Base-by-base conservation (phyloP, 2,329 filamentous ascomycete genomes). In the Diaporthe aspalathi region DNA sequence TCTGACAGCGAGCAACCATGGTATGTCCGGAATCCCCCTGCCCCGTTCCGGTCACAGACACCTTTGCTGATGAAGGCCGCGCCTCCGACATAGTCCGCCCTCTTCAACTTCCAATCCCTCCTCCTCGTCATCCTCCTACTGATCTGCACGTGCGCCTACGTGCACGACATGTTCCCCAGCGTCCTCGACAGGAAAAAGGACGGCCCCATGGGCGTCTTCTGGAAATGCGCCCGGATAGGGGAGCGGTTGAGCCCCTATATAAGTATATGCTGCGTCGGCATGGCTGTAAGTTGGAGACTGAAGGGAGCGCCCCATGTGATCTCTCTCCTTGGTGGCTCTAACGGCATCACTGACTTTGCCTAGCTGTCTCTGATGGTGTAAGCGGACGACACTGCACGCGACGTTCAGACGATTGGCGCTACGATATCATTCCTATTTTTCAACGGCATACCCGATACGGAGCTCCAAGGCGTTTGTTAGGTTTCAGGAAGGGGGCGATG, bases 51-150 rank as follows among this genome's bases (percentile, higher is more conserved):
- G 29, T 38, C 43, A 35, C 24, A 20, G 60, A 49, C 16, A 24
- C 20, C 45, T 16, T 12, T 60, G 60, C 60, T 65, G n/a, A 65
- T 17, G 2, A 24, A 20, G 24, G 45, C 29, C 43, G 72, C 43
- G 78, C 16, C 53, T 32, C 67, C 67, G 97, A 95, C 67, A 27
- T 78, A 98, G 96, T 93, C 96, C 72, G 96, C 96, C 69, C 92
- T 99, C 79, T 98, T 99, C 91, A 98, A 98, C 85, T 98, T 99
- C 86, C 94, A 98, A 83, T 97, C 94, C 72, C 92, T 98, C 76
- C 90, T 99, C 77, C 90, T 98, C 77, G 95, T 98, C 76, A 91
- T 99, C 78, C 91, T 99, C 66, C 92, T 99, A 76, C 90, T 97
- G 76, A 97, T 98, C 80, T 99, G 96, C 88, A 98, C 96, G 70